phyloP scores from a whole-genome alignment of 495 filamentous ascomycete species.

The Pyronema domesticum region DNA sequence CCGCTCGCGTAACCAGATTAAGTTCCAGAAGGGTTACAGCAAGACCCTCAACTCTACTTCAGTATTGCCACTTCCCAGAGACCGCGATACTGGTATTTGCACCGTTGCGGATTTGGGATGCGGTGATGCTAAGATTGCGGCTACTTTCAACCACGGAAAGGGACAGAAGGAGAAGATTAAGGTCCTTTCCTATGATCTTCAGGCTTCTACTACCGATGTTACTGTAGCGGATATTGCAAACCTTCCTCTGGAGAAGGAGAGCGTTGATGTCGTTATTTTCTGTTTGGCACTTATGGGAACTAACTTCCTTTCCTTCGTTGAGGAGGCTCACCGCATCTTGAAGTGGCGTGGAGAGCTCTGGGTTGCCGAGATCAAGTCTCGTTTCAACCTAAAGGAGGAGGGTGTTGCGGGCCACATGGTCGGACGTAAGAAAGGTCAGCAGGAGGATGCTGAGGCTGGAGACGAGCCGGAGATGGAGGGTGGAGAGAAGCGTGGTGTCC shows the following conservation, averaged over 20 bases:
- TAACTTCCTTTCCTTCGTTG: conserved; percentile 89
- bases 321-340: conserved; percentile 81
- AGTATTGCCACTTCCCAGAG: conserved; percentile 17
- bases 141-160: conserved; percentile 32
- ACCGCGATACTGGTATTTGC: conserved; percentile 37
- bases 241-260: conserved; percentile 51
- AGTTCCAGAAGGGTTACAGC: conserved; percentile 24
- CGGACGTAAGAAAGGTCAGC: conserved; percentile 29
- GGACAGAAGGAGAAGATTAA: conserved; percentile 31
- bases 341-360: conserved; percentile 87
- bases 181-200: conserved; percentile 45
- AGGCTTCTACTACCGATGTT: conserved; percentile 45
- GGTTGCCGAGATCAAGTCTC: conserved; percentile 88
- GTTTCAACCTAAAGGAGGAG: conserved; percentile 35
- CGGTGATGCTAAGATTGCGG: conserved; percentile 56
- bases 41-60: conserved; percentile 19
- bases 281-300: conserved; percentile 97
- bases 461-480: conserved; percentile 37
- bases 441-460: conserved; percentile 34
- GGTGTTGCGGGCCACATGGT: conserved; percentile 4
- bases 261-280: conserved; percentile 73
- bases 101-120: conserved; percentile 79
- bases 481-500: conserved; percentile 34
- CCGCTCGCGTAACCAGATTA: conserved; percentile 34
- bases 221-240: conserved; percentile 76